Evolutionary conservation across 768 basidiomycete species (phyloP), one percentile per base, ranked within the genome.

Genomic region (Boletus reticulatus): DNA sequence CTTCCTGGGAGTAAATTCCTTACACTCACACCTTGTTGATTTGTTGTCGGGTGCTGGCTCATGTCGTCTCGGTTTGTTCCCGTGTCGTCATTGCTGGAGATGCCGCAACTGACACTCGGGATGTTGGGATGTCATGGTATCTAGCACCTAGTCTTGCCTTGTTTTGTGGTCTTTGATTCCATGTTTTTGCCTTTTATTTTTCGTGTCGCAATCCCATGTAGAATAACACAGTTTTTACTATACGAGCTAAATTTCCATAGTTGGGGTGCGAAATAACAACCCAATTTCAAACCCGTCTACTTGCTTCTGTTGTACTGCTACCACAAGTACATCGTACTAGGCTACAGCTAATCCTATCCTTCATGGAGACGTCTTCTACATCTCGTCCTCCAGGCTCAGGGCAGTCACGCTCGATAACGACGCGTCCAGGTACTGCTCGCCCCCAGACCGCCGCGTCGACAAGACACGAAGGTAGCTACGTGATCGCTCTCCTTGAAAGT

Each of bases 401-500:
- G 9, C 56, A 82, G 52, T 84, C 87, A 14, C 79, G 85, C 48
- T 80, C 87, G 1, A 66, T 67, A 24, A 78, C 76, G 27, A 55
- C 62, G 9, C 67, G 68, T 43, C 63, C 63, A 12, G 67, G 70
- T 38, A 73, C 70, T 22, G 75, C 80, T 6, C 81, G 88, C 24
- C 88, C 89, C 9, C 80, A 81, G 44, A 91, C 89, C 1, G 76
- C 84, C 14, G 80, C 75, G 4, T 87, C 87, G 6, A 77, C 77
- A 16, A 73, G 77, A 27, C 75, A 78, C 43, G 88, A 90, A 58
- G 80, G 78, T 0, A 85, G 74, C 53, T 85, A 84, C 65, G 73
- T 89, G 4, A 75, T 89, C 27, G 85, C 90, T 3, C 70, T 92
- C 19, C 72, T 92, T 27, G 90, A 93, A 71, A 88, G 89, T 12